Evolutionary conservation across 768 basidiomycete genomes (phyloP).

Genomic region (Daedaleopsis sinensis): DNA sequence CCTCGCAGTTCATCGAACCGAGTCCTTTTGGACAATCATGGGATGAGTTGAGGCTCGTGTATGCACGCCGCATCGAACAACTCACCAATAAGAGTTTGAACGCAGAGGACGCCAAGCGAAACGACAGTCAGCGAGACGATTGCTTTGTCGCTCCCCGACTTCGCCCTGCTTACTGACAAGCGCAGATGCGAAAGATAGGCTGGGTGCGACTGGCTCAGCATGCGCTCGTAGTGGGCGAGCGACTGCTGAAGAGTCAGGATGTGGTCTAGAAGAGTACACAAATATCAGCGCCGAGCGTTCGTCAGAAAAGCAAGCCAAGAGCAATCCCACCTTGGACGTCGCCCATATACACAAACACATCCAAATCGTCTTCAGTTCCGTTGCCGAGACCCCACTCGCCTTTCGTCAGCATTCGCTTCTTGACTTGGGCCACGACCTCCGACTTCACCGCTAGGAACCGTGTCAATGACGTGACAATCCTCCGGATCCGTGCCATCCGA

Average conservation of each 20-base stretch:
- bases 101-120: constrained; percentile 65
- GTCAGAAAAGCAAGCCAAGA: not conserved
- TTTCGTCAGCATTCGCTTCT: constrained; percentile 65
- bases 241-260: constrained; percentile 86
- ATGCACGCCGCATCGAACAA: not conserved
- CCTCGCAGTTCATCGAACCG: constrained; percentile 65
- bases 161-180: constrained; percentile 57
- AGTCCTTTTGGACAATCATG: constrained; percentile 47
- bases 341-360: constrained; percentile 86
- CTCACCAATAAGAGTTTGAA: constrained; percentile 63
- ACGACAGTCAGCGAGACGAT: constrained; percentile 70
- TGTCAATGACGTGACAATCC: constrained; percentile 77
- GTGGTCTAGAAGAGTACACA: constrained; percentile 62
- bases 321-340: constrained; percentile 77
- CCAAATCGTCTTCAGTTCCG: constrained; percentile 52
- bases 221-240: constrained; percentile 83
- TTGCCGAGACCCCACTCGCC: constrained; percentile 38
- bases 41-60: not conserved
- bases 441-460: constrained; percentile 79
- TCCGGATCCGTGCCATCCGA: constrained; percentile 78
- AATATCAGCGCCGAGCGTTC: not conserved
- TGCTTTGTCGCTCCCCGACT: constrained; percentile 65
- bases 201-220: constrained; percentile 86
- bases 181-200: constrained; percentile 82
- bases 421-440: constrained; percentile 78